Conservation (phyloP, 2,329 filamentous ascomycete species). For the Trichoderma sp. region DNA sequence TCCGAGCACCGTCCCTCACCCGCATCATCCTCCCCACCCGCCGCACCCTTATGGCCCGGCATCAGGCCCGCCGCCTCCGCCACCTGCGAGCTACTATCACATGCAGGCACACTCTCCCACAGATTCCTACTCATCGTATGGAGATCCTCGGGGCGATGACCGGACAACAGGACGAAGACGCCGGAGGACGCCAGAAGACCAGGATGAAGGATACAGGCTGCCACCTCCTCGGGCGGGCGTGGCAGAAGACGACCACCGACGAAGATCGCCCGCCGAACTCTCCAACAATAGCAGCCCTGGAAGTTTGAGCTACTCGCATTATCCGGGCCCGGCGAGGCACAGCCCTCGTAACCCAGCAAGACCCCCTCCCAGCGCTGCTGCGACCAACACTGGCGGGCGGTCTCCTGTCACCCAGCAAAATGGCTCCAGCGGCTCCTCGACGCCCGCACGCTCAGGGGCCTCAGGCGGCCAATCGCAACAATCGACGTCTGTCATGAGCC, state of each 20-base stretch:
- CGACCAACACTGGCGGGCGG: slow-evolving; percentile 34
- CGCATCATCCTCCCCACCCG: slow-evolving; percentile 26
- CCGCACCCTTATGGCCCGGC: slow-evolving; percentile 30
- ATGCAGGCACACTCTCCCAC: slow-evolving; percentile 47
- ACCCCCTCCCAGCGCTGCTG: slow-evolving; percentile 35
- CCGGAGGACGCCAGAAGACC: slow-evolving; percentile 43
- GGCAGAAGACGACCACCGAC: slow-evolving; percentile 51
- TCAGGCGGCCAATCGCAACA: slow-evolving; percentile 23
- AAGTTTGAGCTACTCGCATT: slow-evolving; percentile 43
- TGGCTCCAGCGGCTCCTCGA: slow-evolving; percentile 42
- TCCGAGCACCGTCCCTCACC: slow-evolving; percentile 34
- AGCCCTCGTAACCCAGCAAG: slow-evolving; percentile 45
- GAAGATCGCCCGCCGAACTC: slow-evolving; percentile 54
- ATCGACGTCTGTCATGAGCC: slow-evolving; percentile 52
- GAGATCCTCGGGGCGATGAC: slow-evolving; percentile 39
- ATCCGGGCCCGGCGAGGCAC: slow-evolving; percentile 39
- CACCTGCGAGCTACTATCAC: slow-evolving; percentile 45
- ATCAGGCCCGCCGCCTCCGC: slow-evolving; percentile 31
- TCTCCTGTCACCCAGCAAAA: slow-evolving; percentile 41
- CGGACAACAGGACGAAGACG: slow-evolving; percentile 39
- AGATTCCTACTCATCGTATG: slow-evolving; percentile 45
- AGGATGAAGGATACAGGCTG: slow-evolving; percentile 46
- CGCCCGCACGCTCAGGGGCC: slow-evolving; percentile 36
- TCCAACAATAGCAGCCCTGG: slow-evolving; percentile 51
- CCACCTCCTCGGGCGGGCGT: slow-evolving; percentile 47